Evolutionary conservation across 768 basidiomycete genomes (phyloP).

Genomic region (Lactarius hengduanensis): DNA sequence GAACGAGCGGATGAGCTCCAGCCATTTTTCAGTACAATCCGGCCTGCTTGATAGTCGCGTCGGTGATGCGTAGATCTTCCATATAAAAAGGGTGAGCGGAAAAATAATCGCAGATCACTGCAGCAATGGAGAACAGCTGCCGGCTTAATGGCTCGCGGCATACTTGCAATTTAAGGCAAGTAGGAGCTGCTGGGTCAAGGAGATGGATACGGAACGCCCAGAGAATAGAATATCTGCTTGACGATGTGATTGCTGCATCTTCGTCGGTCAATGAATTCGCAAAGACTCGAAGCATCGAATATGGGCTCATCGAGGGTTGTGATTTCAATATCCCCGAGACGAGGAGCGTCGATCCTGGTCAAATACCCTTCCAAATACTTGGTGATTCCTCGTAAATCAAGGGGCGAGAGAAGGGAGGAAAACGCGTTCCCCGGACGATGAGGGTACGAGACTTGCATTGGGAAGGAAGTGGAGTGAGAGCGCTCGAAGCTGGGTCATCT

Average conservation of each 20-base stretch:
- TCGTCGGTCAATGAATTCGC: background rate
- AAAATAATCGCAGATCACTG: no score
- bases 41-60: no score
- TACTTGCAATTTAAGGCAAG: no score
- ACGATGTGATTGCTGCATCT: background rate
- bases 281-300: background rate
- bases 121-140: no score
- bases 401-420: background rate
- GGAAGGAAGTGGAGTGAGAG: background rate
- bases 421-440: background rate
- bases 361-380: background rate
- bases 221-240: background rate
- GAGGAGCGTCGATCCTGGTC: background rate
- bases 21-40: no score
- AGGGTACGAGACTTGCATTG: background rate
- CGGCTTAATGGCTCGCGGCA: no score
- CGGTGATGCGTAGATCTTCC: no score
- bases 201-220: background rate
- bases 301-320: background rate
- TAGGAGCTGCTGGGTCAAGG: background rate
- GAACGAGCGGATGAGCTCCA: no score
- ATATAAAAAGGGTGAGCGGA: no score
- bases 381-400: background rate
- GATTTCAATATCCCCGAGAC: background rate
- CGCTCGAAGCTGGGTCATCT: background rate